phyloP scores from a whole-genome alignment of 805 yeast species.

The Myxozyma monticola region DNA sequence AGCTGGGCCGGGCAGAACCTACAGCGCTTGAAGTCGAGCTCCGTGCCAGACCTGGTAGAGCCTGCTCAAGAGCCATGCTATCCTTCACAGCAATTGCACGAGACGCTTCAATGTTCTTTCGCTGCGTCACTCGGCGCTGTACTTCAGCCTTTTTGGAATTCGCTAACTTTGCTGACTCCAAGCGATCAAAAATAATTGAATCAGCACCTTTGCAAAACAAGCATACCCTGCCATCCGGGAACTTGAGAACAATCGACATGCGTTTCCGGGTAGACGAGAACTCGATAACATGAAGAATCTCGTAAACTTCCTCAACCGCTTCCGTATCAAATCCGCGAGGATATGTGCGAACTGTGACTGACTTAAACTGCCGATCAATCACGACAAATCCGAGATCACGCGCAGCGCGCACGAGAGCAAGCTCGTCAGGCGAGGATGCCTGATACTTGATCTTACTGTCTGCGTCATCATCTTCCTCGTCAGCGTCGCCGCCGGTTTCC shows the following conservation, averaged over 20 bases:
- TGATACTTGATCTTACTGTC: slow-evolving; percentile 63
- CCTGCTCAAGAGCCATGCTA: slow-evolving; percentile 40
- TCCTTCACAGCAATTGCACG: slow-evolving; percentile 55
- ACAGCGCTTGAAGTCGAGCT: not conserved
- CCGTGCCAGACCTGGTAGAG: not conserved
- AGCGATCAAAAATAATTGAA: slow-evolving; percentile 75
- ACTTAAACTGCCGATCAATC: slow-evolving; percentile 60
- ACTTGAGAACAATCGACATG: slow-evolving; percentile 82
- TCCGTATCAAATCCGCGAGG: slow-evolving; percentile 75
- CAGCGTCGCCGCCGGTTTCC: slow-evolving; percentile 13
- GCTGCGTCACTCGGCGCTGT: slow-evolving; percentile 52
- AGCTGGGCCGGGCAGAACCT: slow-evolving; percentile 40
- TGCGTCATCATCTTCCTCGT: slow-evolving; percentile 32
- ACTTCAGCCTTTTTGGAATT: slow-evolving; percentile 64
- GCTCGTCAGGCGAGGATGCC: slow-evolving; percentile 94
- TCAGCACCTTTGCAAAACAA: slow-evolving; percentile 95
- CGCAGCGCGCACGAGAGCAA: slow-evolving; percentile 92
- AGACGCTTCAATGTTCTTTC: slow-evolving; percentile 80
- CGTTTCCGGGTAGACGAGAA: slow-evolving; percentile 86
- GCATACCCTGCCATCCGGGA: slow-evolving; percentile 75
- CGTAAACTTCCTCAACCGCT: slow-evolving; percentile 66
- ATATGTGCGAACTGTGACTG: slow-evolving; percentile 68
- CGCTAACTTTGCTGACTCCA: slow-evolving; percentile 61
- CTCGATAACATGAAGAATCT: slow-evolving; percentile 77
- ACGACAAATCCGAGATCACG: slow-evolving; percentile 92